These are phyloP conservation scores for Fomes fomentarius DNA, from an alignment of 1,284 basidiomycete genomes.

Conservation along the genomic window DNA sequence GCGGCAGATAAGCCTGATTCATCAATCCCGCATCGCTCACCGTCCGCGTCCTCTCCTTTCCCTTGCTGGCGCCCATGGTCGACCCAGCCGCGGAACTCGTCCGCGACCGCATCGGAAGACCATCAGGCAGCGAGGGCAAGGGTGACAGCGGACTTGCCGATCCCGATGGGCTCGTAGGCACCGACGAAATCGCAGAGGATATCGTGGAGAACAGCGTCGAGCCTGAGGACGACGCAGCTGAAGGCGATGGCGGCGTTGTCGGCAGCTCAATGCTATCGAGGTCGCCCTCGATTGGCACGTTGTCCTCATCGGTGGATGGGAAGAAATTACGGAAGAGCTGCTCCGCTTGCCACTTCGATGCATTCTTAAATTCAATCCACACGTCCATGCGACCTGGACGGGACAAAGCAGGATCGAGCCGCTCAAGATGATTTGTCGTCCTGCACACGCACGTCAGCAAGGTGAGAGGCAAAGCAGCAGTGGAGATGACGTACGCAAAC, in stretches of 20 bases:
- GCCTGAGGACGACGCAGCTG: slow-evolving; percentile 32
- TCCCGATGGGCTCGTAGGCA: slow-evolving; percentile 28
- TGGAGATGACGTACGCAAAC: slow-evolving; percentile 66
- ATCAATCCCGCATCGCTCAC: slow-evolving; percentile 42
- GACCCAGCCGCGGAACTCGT: slow-evolving; percentile 21
- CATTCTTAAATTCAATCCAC: slow-evolving; percentile 87
- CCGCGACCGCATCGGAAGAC: slow-evolving; percentile 20
- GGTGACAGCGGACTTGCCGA: slow-evolving; percentile 34
- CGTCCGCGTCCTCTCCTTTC: slow-evolving; percentile 20
- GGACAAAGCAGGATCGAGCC: slow-evolving; percentile 80
- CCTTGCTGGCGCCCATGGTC: slow-evolving; percentile 7
- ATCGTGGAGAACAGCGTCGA: slow-evolving; percentile 36
- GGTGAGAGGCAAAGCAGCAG: neutral
- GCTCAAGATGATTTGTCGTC: slow-evolving; percentile 84
- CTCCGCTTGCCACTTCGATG: slow-evolving; percentile 81
- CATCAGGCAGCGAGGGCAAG: slow-evolving; percentile 25
- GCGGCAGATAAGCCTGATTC: slow-evolving; percentile 65
- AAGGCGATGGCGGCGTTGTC: slow-evolving; percentile 38
- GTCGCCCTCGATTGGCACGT: slow-evolving; percentile 46
- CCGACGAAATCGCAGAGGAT: slow-evolving; percentile 30
- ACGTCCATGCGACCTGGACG: slow-evolving; percentile 90
- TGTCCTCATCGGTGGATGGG: slow-evolving; percentile 64
- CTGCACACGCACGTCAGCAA: slow-evolving; percentile 35
- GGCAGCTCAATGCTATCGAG: slow-evolving; percentile 52
- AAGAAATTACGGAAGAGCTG: slow-evolving; percentile 86